Percentiles rank a stretch among this genome's conserved stretches.
phyloP scores from a whole-genome alignment of 2,329 filamentous ascomycete genomes.

The Verruconis gallopava region DNA sequence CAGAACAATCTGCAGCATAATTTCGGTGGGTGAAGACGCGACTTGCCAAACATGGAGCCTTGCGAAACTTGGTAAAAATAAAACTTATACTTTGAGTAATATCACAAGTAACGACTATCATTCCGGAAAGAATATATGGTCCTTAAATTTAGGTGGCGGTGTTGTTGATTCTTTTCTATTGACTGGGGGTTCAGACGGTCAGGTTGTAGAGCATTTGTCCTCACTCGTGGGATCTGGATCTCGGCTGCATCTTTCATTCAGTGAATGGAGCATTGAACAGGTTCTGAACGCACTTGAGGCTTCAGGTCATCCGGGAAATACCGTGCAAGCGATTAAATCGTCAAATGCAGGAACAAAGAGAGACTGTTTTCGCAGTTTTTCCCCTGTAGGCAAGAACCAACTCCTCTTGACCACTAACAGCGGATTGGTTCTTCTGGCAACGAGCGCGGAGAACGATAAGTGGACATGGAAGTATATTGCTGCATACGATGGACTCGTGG shows the following conservation, averaged over 20 bases:
- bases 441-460: background rate
- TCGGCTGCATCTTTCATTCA: background rate
- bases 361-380: constrained; percentile 47
- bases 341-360: background rate
- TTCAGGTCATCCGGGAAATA: background rate
- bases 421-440: constrained; percentile 42
- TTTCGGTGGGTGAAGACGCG: constrained; percentile 79
- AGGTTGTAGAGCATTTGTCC: constrained; percentile 26
- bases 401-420: constrained; percentile 46
- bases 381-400: constrained; percentile 41
- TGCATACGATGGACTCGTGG: constrained; percentile 25
- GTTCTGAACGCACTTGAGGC: background rate
- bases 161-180: constrained; percentile 22
- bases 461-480: constrained; percentile 1
- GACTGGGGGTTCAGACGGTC: constrained; percentile 78
- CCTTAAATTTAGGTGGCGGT: constrained; percentile 35
- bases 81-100: constrained; percentile 34
- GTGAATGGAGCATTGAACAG: background rate
- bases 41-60: constrained; percentile 58
- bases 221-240: background rate
- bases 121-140: constrained; percentile 85
- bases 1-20: constrained; percentile 33
- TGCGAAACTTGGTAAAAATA: constrained; percentile 1
- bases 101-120: constrained; percentile 48
- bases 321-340: background rate